These are phyloP conservation scores for Wickerhamiella musiphila DNA, from an alignment of 805 yeast species.

Conservation along the genomic window DNA sequence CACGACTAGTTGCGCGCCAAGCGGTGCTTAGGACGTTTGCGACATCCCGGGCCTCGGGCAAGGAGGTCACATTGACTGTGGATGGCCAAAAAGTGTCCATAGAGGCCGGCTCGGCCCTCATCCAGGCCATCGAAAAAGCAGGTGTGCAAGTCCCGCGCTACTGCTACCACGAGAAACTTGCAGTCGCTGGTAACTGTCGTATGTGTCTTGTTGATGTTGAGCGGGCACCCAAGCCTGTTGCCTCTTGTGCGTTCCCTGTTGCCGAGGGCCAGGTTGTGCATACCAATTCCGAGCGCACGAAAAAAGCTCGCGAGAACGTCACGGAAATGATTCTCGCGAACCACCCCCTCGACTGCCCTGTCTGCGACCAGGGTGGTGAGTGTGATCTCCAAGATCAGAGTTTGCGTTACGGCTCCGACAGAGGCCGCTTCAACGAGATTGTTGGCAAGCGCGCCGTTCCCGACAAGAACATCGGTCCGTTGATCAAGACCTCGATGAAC, in stretches of 20 bases:
- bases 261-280: constrained; percentile 75
- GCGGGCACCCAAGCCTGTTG: constrained; percentile 75
- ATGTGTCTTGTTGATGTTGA: constrained; percentile 86
- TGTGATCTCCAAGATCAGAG: constrained; percentile 85
- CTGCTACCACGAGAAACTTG: constrained; percentile 81
- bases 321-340: constrained; percentile 76
- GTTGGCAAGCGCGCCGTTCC: constrained; percentile 80
- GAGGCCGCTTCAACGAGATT: constrained; percentile 70
- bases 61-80: constrained; percentile 37
- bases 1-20: constrained; percentile 3
- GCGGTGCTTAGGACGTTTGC: constrained; percentile 19
- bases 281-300: constrained; percentile 61
- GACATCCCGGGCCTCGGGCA: constrained; percentile 21
- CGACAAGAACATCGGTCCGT: constrained; percentile 79
- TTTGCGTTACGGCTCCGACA: constrained; percentile 64
- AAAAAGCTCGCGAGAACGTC: constrained; percentile 75
- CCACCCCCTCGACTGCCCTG: constrained; percentile 86
- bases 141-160: constrained; percentile 78
- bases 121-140: constrained; percentile 84
- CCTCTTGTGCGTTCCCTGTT: constrained; percentile 88
- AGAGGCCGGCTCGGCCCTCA: constrained; percentile 75
- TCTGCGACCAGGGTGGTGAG: constrained; percentile 90
- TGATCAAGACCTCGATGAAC: constrained; percentile 80
- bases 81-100: constrained; percentile 64
- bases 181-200: constrained; percentile 84